A percentile compares a stretch with the other conserved stretches of the same genome.
These are phyloP conservation scores for Diaporthe capsici DNA, from an alignment of 2,329 filamentous ascomycete species.

Conservation along the genomic window DNA sequence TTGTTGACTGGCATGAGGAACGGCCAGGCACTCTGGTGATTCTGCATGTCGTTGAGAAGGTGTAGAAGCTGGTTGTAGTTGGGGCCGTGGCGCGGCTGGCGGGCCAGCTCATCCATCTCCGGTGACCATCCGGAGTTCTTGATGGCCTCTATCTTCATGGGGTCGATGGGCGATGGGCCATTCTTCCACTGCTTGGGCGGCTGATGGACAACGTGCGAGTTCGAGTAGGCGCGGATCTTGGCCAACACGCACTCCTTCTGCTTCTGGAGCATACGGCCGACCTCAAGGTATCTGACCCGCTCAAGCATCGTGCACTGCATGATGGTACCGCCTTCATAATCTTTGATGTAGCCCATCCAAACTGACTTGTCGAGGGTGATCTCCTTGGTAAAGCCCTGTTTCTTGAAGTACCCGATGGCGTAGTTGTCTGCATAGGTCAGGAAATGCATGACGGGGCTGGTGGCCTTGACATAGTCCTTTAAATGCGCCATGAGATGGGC, in stretches of 20 bases:
- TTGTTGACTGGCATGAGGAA: slow-evolving; percentile 94
- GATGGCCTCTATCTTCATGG: slow-evolving; percentile 88
- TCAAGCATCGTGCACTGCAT: slow-evolving; percentile 99
- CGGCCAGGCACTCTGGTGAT: slow-evolving; percentile 93
- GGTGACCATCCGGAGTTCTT: slow-evolving; percentile 94
- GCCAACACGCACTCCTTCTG: slow-evolving; percentile 96
- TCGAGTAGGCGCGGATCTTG: slow-evolving; percentile 93
- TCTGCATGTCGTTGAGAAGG: slow-evolving; percentile 94
- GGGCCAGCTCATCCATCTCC: slow-evolving; percentile 97
- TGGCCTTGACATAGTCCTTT: slow-evolving; percentile 98
- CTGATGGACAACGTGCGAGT: slow-evolving; percentile 87
- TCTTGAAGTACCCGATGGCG: slow-evolving; percentile 98
- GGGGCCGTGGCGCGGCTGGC: slow-evolving; percentile 93
- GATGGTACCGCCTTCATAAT: slow-evolving; percentile 98
- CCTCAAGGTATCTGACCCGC: slow-evolving; percentile 92
- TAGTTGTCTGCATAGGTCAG: slow-evolving; percentile 99
- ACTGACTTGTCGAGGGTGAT: slow-evolving; percentile 90
- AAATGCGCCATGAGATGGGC: slow-evolving; percentile 98
- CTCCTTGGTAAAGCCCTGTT: slow-evolving; percentile 98
- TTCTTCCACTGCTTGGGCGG: slow-evolving; percentile 90
- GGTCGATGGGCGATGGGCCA: slow-evolving; percentile 81
- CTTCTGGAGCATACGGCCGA: slow-evolving; percentile 93
- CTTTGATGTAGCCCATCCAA: slow-evolving; percentile 99
- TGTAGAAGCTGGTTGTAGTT: slow-evolving; percentile 96
- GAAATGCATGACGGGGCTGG: slow-evolving; percentile 98